Base-by-base conservation (phyloP, 2,329 filamentous ascomycete genomes). In the Cladosporium sp. region DNA sequence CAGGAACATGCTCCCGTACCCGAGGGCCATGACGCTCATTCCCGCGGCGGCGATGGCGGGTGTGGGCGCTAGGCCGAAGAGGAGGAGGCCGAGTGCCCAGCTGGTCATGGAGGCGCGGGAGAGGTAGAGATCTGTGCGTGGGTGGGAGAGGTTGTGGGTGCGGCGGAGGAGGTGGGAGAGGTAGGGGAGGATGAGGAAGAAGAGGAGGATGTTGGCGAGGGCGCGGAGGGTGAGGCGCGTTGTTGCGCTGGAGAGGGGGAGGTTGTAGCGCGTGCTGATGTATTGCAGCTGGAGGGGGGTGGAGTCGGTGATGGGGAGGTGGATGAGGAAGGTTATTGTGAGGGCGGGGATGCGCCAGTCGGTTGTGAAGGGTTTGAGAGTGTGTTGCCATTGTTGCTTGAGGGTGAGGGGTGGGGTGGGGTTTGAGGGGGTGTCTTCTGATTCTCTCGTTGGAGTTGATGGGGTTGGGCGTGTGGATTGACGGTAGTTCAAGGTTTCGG, bases 211-310 rank as follows among this genome's bases (percentile, higher is more conserved):
- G 32, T 59, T 59, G 49, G 65, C 53, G 3, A 55, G 60, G n/a
- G 61, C 59, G 27, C 58, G 58, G 36, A 70, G 47, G 7, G 64
- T 66, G 36, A 66, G 40, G 22, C 69, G 43, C 12, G 68, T 50
- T 1, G 68, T 70, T 6, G 64, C 60, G 24, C 59, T 45, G 7
- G 65, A 58, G 36, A 70, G 76, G 7, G 69, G 70, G 70, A 78
- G 75, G 24, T 64, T 45, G 59, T 78, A 82, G 5, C 77, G 70
- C 42, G 73, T 75, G 1, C 73, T 75, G 48, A 76, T 69, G 57
- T 81, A 81, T 58, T 82, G 80, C 2, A 81, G 57, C 4, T 79
- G 52, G 18, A 77, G 53, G 3, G 70, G 67, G 7, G 36, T 34
- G 20, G 51, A 47, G 18, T 38, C 45, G 18, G 44, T 55, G 37